Conservation (phyloP, 2,329 filamentous ascomycete species). For the Botrytis fragariae region DNA sequence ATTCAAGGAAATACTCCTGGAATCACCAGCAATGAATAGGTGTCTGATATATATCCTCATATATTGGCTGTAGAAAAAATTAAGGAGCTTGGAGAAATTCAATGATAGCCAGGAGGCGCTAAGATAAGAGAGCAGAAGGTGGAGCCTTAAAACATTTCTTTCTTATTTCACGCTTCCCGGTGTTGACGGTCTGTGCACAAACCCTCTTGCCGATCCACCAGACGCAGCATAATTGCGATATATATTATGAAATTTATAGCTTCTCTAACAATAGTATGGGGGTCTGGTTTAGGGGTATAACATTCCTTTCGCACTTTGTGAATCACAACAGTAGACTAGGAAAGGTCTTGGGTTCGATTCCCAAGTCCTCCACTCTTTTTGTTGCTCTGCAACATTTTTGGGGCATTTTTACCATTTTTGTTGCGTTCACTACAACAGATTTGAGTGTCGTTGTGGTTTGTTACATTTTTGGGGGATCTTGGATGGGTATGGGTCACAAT, state of each 20-base stretch:
- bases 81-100: constrained; percentile 10
- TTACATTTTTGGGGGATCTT: neutral
- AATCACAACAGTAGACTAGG: constrained; percentile 30
- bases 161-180: neutral
- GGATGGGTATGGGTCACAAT: neutral
- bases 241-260: fast-evolving
- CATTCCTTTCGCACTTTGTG: constrained; percentile 41
- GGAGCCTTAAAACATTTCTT: neutral
- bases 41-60: neutral
- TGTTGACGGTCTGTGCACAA: neutral
- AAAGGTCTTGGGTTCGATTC: constrained; percentile 45
- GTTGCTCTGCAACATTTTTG: constrained; percentile 3
- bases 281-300: constrained; percentile 42
- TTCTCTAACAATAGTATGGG: constrained; percentile 21
- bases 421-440: neutral
- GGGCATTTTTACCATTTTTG: neutral
- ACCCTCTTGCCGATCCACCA: too few relatives aligned
- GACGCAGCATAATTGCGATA: fast-evolving
- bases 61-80: neutral
- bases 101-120: constrained; percentile 4
- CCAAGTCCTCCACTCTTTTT: constrained; percentile 38
- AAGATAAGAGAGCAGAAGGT: constrained; percentile 5
- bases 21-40: neutral
- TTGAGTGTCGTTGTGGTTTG: neutral
- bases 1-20: neutral